Evolutionary conservation across 306 rosid species (phyloP).

Genomic region (Trifolium subterraneum): DNA sequence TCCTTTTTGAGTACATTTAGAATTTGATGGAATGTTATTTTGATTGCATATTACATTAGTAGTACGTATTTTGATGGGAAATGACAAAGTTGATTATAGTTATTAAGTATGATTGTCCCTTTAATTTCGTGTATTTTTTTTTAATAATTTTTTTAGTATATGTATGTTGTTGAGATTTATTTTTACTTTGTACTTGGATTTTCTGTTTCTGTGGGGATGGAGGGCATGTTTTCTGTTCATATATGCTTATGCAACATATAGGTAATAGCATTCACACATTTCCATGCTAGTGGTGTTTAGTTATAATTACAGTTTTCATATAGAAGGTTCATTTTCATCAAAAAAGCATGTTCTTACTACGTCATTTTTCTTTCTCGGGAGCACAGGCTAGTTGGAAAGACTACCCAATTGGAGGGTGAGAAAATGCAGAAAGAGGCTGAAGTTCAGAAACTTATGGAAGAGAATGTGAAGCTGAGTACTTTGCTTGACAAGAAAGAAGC

Average conservation of each 20-base stretch:
- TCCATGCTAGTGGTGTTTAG: background rate
- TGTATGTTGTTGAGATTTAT: too few relatives aligned
- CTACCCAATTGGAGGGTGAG: constrained; percentile 95
- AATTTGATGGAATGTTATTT: too few relatives aligned
- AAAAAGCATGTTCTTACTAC: constrained; percentile 22
- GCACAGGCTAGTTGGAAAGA: constrained; percentile 93
- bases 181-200: too few relatives aligned
- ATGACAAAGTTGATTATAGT: too few relatives aligned
- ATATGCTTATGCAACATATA: background rate
- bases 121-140: too few relatives aligned
- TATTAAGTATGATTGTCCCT: too few relatives aligned
- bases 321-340: background rate
- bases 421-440: constrained; percentile 93
- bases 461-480: constrained; percentile 86
- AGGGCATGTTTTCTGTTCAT: background rate
- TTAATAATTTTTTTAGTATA: too few relatives aligned
- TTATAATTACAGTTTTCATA: constrained; percentile 1
- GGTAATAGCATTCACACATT: background rate
- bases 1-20: too few relatives aligned
- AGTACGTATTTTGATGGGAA: too few relatives aligned
- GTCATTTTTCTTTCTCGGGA: constrained; percentile 33
- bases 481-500: constrained; percentile 99
- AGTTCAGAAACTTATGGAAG: constrained; percentile 98
- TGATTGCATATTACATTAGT: too few relatives aligned
- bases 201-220: too few relatives aligned